Percentiles rank a stretch among this genome's conserved stretches.
These are phyloP conservation scores for Verbena officinalis DNA, from an alignment of 257 asterid species.

Conservation along the genomic window DNA sequence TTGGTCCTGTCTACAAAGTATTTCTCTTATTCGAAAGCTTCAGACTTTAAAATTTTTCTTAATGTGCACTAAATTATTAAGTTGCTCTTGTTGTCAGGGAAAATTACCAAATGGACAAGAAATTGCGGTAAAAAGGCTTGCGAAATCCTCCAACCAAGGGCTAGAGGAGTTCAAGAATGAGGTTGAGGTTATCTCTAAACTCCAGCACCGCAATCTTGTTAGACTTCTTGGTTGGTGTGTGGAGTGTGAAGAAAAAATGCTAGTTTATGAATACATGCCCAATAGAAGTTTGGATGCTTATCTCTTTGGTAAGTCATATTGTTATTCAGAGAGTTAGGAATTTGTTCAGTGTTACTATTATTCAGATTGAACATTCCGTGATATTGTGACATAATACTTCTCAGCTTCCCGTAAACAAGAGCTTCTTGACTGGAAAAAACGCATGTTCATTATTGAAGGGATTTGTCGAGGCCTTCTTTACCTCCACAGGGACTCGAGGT, in stretches of 20 bases:
- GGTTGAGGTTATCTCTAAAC: slow-evolving; percentile 44
- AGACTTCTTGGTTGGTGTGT: slow-evolving; percentile 56
- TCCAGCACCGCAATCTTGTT: slow-evolving; percentile 56
- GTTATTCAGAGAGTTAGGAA: too few species aligned
- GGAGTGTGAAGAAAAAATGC: slow-evolving; percentile 54
- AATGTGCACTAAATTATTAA: neutral
- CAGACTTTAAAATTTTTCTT: neutral
- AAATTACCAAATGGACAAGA: slow-evolving; percentile 43
- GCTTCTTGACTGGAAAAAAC: slow-evolving; percentile 45
- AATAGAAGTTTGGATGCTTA: slow-evolving; percentile 55
- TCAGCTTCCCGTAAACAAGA: slow-evolving; percentile 38
- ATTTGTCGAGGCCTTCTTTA: slow-evolving; percentile 60
- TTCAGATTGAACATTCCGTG: neutral
- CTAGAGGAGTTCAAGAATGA: slow-evolving; percentile 52
- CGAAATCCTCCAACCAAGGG: slow-evolving; percentile 55
- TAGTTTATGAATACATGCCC: slow-evolving; percentile 63
- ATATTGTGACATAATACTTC: neutral
- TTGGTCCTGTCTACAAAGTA: slow-evolving; percentile 18
- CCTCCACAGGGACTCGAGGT: slow-evolving; percentile 59
- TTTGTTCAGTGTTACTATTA: too few species aligned
- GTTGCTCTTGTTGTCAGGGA: slow-evolving; percentile 34
- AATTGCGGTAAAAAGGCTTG: slow-evolving; percentile 56
- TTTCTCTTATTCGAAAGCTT: neutral
- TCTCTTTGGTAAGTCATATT: slow-evolving; percentile 45
- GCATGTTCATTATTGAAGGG: slow-evolving; percentile 51